phyloP scores from a whole-genome alignment of 495 filamentous ascomycete genomes.

The Xylaria nigripes region DNA sequence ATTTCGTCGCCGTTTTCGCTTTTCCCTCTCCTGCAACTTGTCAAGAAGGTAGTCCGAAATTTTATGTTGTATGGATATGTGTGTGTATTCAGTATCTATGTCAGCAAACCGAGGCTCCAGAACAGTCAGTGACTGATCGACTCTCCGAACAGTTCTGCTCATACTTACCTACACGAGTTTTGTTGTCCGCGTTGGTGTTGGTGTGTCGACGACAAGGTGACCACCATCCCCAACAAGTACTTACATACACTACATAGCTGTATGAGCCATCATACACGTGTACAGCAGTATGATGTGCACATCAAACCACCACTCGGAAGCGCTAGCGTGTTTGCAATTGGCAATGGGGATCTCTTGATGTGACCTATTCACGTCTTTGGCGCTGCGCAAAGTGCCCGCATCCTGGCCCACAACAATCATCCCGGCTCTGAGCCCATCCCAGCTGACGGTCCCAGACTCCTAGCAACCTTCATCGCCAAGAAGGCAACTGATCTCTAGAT shows the following conservation, averaged over 20 bases:
- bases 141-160: too few species aligned
- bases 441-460: constrained; percentile 1
- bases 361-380: constrained; percentile 4
- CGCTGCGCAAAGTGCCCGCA: constrained; percentile 1
- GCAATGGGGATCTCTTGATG: not conserved
- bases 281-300: not conserved
- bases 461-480: constrained; percentile 6
- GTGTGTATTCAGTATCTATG: too few species aligned
- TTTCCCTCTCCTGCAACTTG: too few species aligned
- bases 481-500: constrained; percentile 10
- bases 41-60: too few species aligned
- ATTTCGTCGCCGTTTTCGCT: too few species aligned
- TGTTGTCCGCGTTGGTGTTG: not conserved
- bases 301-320: constrained; percentile 12
- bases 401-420: not conserved
- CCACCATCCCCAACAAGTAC: not conserved
- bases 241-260: not conserved
- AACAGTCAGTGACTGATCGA: not conserved
- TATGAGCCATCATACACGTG: not conserved
- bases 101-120: not conserved
- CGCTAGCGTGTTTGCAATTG: constrained; percentile 7
- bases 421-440: constrained; percentile 3
- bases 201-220: not conserved
- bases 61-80: too few species aligned
- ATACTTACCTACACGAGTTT: too few species aligned